Evolutionary conservation across 2,329 filamentous ascomycete species (phyloP).

Genomic region (Trichocomaceae sp.): DNA sequence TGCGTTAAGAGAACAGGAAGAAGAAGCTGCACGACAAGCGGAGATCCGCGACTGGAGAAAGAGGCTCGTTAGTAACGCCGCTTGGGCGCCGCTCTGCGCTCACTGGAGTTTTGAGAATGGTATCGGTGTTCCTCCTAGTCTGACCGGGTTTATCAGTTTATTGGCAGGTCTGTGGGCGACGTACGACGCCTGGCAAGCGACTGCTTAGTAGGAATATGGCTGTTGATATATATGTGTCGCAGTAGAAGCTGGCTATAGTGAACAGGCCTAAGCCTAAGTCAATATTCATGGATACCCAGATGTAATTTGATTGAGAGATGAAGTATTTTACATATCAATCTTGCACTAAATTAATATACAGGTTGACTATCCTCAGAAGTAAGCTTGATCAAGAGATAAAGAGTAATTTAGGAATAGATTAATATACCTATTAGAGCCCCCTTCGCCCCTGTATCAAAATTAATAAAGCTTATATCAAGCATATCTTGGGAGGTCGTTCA

Average conservation of each 20-base stretch:
- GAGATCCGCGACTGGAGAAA: conserved; percentile 56
- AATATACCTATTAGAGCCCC: no score
- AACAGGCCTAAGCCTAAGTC: no score
- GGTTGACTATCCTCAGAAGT: no score
- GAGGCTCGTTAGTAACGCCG: conserved; percentile 58
- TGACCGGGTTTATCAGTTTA: conserved; percentile 54
- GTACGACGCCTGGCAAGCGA: conserved; percentile 40
- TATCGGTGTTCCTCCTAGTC: conserved; percentile 49
- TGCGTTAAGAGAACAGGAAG: conserved; percentile 18
- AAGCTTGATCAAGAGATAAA: no score
- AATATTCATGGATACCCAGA: no score
- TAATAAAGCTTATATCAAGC: neutral
- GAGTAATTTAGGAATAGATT: no score
- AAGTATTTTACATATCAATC: no score
- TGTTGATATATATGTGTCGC: neutral
- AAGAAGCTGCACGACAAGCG: conserved; percentile 23
- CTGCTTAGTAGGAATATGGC: conserved; percentile 16
- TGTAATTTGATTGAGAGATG: no score
- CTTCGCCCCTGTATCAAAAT: no score
- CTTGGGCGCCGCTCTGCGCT: conserved; percentile 74
- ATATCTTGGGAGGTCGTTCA: no score
- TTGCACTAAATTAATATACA: no score
- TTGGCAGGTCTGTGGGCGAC: conserved; percentile 43
- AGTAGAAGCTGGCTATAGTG: no score
- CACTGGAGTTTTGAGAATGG: conserved; percentile 74